Base-by-base conservation (phyloP, 2,329 filamentous ascomycete genomes). In the Pyrenochaeta sp. region DNA sequence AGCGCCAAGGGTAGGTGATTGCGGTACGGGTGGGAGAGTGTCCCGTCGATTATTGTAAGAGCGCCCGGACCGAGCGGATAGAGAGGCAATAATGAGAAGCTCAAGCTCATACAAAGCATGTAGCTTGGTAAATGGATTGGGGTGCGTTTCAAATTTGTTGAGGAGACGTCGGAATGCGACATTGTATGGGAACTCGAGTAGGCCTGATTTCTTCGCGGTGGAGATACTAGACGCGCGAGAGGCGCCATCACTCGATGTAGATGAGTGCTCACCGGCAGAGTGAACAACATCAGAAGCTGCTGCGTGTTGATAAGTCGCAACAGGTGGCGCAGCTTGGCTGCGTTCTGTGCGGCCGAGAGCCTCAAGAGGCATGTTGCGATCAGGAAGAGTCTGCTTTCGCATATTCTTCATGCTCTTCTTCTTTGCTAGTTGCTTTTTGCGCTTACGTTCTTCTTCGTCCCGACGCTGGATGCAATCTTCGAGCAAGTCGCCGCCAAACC, bases 121-220 rank as follows among this genome's bases (percentile, higher is more conserved):
- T 9, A 99, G 80, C 71, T 99, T 99, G 15, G 84, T 81, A 56
- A 88, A 88, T 0, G 94, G 94, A 63, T 94, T 96, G 0, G 90
- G 89, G 55, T 95, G 89, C 3, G 92, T 89, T 28, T 89, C 90
- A 58, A 99, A 96, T 74, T 90, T 91, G 52, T 84, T 85, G 21
- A 97, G 77, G 1, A 97, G 78, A 9, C 87, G 85, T 54, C 85
- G 81, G 64, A 96, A 96, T 1, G 91, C 88, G 55, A 85, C 83
- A 37, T 84, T 84, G 65, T 93, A 96, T 0, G 89, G 89, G 58
- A 96, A 96, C 26, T 88, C 84, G 13, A 75, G 58, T 20, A 76
- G 53, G 7, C 73, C 73, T 13, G 72, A 67, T 50, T 73, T 74
- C 63, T 74, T 76, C 2, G 70, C 65, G 20, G 69, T 68, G 11